phyloP scores from a whole-genome alignment of 192 early-diverging fungal species.

The Backusella tuberculispora region DNA sequence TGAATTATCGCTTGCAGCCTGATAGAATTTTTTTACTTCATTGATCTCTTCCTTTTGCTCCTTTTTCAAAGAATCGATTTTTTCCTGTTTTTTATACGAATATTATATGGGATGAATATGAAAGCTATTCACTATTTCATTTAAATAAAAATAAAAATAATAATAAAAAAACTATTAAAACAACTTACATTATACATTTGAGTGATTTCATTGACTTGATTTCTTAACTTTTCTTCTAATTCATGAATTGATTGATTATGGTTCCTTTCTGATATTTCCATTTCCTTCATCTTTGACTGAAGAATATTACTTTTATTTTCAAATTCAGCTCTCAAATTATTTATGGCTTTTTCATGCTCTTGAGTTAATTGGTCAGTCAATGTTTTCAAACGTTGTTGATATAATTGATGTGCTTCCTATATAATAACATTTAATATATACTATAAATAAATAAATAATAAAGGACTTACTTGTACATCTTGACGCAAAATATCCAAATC shows the following conservation, averaged over 20 bases:
- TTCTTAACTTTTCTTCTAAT: constrained; percentile 19
- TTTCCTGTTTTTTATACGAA: background rate
- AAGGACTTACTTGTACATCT: background rate
- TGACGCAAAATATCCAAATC: background rate
- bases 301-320: background rate
- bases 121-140: background rate
- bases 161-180: background rate
- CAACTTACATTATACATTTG: constrained; percentile 7
- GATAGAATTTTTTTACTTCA: background rate
- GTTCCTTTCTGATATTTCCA: constrained; percentile 7
- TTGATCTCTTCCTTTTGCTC: constrained; percentile 13
- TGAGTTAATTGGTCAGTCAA: constrained; percentile 4
- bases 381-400: background rate
- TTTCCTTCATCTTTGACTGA: background rate
- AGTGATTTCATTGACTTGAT: constrained; percentile 13
- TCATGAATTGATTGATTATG: background rate
- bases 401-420: constrained; percentile 8
- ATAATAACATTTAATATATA: background rate
- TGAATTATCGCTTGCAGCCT: background rate
- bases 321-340: background rate
- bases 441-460: background rate
- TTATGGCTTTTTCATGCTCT: background rate
- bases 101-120: no score
- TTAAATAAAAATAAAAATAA: background rate
- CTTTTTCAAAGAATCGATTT: constrained; percentile 10